Percentiles rank a stretch among this genome's conserved stretches.
These are phyloP conservation scores for Rhododendron ferrugineum DNA, from an alignment of 148 eudicot genomes.

Conservation along the genomic window DNA sequence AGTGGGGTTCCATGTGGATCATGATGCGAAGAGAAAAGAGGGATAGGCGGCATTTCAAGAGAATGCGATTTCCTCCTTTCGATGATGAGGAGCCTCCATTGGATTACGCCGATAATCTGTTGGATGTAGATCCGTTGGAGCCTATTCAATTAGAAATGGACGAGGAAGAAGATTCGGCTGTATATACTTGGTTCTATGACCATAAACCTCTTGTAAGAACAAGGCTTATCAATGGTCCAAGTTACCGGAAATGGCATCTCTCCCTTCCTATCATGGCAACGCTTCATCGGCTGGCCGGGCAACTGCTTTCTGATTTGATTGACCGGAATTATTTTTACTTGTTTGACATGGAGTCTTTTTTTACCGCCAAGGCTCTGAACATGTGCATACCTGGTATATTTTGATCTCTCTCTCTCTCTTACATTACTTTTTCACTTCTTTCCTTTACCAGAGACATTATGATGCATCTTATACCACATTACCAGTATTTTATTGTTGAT, in stretches of 20 bases:
- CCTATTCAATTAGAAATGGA: conserved; percentile 93
- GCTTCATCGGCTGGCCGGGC: conserved; percentile 94
- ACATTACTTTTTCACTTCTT: background rate
- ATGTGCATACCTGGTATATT: conserved; percentile 97
- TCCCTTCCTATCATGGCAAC: conserved; percentile 99
- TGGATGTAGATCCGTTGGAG: conserved; percentile 97
- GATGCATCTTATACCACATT: background rate
- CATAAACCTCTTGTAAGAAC: conserved; percentile 95
- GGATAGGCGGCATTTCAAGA: conserved; percentile 91
- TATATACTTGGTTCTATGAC: conserved; percentile 89
- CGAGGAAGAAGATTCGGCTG: conserved; percentile 98
- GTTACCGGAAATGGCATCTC: conserved; percentile 94
- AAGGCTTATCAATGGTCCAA: conserved; percentile 96
- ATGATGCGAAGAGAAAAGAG: conserved; percentile 99
- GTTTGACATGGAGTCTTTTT: conserved; percentile 98
- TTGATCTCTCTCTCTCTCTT: background rate
- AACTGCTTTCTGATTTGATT: conserved; percentile 84
- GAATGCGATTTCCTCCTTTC: conserved; percentile 98
- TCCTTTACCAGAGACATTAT: background rate
- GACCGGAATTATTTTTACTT: conserved; percentile 93
- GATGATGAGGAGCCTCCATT: conserved; percentile 99
- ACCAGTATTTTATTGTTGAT: background rate
- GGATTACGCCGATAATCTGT: conserved; percentile 96
- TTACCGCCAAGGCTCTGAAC: conserved; percentile 95
- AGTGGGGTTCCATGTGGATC: conserved; percentile 99